phyloP scores from a whole-genome alignment of 371 early-diverging fungal genomes.

The Actinomucor elegans region DNA sequence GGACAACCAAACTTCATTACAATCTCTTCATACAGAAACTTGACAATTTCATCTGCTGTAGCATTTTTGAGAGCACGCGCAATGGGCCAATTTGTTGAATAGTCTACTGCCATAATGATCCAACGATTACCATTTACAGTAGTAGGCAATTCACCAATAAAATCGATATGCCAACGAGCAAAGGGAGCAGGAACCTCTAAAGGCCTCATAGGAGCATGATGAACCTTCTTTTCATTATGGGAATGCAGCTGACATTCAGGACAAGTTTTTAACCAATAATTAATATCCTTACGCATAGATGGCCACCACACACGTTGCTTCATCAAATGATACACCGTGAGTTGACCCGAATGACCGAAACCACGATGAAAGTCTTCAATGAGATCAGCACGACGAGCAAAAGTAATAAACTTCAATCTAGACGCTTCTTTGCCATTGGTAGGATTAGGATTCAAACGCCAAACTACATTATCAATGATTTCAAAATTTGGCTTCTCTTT shows the following conservation, averaged over 20 bases:
- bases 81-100: conserved; percentile 38
- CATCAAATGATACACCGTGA: conserved; percentile 5
- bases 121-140: conserved; percentile 12
- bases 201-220: conserved; percentile 8
- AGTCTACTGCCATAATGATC: conserved; percentile 38
- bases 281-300: background rate
- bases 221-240: background rate
- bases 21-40: conserved; percentile 20
- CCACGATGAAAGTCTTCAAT: conserved; percentile 8
- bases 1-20: conserved; percentile 34
- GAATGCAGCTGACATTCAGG: conserved; percentile 13
- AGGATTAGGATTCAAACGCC: background rate
- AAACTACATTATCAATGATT: background rate
- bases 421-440: background rate
- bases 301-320: conserved; percentile 15
- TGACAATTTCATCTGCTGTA: conserved; percentile 2
- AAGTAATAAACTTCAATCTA: conserved; percentile 1
- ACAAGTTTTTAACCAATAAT: conserved; percentile 5
- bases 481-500: background rate
- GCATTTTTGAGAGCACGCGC: conserved; percentile 21
- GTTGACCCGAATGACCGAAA: conserved; percentile 13
- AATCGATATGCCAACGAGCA: conserved; percentile 16
- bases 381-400: conserved; percentile 12
- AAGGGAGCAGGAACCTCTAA: conserved; percentile 7
- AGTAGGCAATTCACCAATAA: conserved; percentile 21